Evolutionary conservation across 306 rosid genomes (phyloP).

Genomic region (Erythrophleum fordii): DNA sequence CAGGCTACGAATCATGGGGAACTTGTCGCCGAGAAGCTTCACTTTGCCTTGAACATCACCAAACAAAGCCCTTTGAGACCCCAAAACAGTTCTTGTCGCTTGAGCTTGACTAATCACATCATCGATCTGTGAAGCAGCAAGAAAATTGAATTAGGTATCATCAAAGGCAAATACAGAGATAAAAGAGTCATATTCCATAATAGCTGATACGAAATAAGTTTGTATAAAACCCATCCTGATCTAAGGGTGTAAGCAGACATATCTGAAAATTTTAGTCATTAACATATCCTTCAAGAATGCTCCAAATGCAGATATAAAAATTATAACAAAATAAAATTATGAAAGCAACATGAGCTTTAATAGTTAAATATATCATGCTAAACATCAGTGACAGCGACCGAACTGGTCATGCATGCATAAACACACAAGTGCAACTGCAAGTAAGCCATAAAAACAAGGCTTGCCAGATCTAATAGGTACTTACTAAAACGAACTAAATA

Average conservation of each 20-base stretch:
- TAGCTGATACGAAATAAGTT: conserved; percentile 7
- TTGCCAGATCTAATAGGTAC: neutral
- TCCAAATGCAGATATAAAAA: conserved; percentile 7
- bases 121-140: conserved; percentile 66
- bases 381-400: conserved; percentile 13
- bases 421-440: neutral
- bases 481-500: neutral
- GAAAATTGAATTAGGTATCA: conserved; percentile 25
- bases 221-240: conserved; percentile 1
- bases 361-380: conserved; percentile 16
- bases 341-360: neutral
- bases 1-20: conserved; percentile 82
- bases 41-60: conserved; percentile 99
- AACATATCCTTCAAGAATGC: conserved; percentile 14
- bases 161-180: conserved; percentile 10
- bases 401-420: neutral
- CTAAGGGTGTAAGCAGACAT: neutral
- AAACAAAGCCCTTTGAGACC: conserved; percentile 81
- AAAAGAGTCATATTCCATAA: neutral
- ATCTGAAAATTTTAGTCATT: conserved; percentile 11
- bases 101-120: conserved; percentile 99
- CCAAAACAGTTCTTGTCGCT: conserved; percentile 85
- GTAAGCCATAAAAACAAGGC: neutral
- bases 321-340: neutral
- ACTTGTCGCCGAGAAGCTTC: conserved; percentile 81